Conservation (phyloP, 2,329 filamentous ascomycete species). For the Paraphoma sp. region DNA sequence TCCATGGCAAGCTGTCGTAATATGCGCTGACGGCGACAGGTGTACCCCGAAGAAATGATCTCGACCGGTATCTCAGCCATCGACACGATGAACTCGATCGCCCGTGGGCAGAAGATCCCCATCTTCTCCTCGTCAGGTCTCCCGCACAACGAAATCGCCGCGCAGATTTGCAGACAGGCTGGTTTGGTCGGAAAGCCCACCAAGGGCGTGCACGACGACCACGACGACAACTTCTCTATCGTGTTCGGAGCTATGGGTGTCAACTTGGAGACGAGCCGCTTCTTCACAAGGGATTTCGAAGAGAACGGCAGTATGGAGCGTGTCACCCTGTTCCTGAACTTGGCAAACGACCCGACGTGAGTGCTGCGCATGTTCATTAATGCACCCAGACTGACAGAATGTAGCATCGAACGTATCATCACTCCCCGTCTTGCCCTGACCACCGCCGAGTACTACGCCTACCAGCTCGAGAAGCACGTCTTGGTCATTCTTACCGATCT, state of each 20-base stretch:
- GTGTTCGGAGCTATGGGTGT: conserved; percentile 99
- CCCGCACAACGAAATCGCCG: conserved; percentile 98
- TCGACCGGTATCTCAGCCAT: conserved; percentile 99
- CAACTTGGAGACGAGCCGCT: conserved; percentile 97
- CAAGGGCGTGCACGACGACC: conserved; percentile 94
- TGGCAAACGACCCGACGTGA: conserved; percentile 98
- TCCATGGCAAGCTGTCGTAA: too few relatives aligned
- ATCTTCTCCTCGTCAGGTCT: conserved; percentile 99
- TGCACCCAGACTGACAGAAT: conserved; percentile 22
- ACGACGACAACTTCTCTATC: conserved; percentile 99
- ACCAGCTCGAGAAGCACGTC: conserved; percentile 99
- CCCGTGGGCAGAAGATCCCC: conserved; percentile 98
- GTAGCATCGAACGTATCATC: conserved; percentile 97
- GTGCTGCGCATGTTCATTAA: conserved; percentile 43
- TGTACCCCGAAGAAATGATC: conserved; percentile 99
- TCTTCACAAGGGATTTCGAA: conserved; percentile 98
- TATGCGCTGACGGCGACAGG: conserved; percentile 57
- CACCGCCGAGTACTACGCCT: conserved; percentile 99
- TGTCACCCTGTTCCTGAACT: conserved; percentile 96
- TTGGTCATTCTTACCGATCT: conserved; percentile 98
- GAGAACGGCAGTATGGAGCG: conserved; percentile 99
- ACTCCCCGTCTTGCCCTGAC: conserved; percentile 97
- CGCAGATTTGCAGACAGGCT: conserved; percentile 97
- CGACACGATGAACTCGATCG: conserved; percentile 92
- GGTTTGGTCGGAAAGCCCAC: conserved; percentile 89